Evolutionary conservation across 129 eudicot genomes (phyloP).

Genomic region (Pseudognaphalium luteoalbum): DNA sequence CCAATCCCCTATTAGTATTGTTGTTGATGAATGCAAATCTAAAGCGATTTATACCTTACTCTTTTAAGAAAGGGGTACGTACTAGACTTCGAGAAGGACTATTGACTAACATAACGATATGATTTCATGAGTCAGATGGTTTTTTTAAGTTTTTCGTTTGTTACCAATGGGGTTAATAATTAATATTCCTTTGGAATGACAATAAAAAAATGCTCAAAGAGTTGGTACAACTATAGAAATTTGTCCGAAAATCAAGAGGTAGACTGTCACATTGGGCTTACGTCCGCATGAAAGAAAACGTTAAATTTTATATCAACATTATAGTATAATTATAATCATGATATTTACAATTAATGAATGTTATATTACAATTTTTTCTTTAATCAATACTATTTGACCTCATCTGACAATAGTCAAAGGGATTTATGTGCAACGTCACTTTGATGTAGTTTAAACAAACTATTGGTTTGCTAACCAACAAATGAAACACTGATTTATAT

Average conservation of each 20-base stretch:
- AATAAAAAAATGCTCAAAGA: not conserved
- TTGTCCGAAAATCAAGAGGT: not conserved
- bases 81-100: no score
- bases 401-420: not conserved
- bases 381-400: not conserved
- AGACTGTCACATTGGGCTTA: not conserved
- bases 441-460: not conserved
- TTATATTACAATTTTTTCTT: not conserved
- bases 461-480: not conserved
- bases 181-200: not conserved
- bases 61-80: no score
- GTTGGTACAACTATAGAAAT: not conserved
- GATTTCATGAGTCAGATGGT: no score
- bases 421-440: not conserved
- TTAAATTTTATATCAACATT: not conserved
- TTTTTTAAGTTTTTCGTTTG: not conserved
- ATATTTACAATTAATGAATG: no score
- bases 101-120: no score
- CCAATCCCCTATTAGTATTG: no score
- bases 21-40: no score
- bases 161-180: not conserved
- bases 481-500: not conserved
- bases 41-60: no score
- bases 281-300: not conserved
- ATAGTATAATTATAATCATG: no score